A percentile compares a stretch with the other conserved stretches of the same genome.
Conservation (phyloP, 2,329 filamentous ascomycete species). For the Chaetomium sp. region DNA sequence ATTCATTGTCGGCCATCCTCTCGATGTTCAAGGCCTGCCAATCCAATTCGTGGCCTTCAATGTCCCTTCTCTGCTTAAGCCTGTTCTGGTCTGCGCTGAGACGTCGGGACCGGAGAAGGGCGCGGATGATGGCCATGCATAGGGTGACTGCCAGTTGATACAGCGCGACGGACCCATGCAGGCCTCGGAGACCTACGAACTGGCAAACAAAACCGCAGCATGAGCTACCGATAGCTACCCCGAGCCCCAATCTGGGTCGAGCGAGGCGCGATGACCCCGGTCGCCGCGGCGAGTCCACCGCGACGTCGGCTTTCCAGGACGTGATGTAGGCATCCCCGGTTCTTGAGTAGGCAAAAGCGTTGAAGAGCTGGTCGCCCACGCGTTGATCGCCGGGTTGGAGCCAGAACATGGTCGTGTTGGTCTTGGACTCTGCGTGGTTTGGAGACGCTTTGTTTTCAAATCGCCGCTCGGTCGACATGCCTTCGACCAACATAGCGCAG, state of each 20-base stretch:
- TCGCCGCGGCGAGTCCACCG: neutral
- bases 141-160: neutral
- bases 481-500: neutral
- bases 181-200: neutral
- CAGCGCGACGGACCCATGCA: neutral
- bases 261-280: neutral
- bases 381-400: constrained; percentile 4
- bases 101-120: neutral
- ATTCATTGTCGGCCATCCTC: no score
- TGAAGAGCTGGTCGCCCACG: constrained; percentile 3
- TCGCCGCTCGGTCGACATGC: neutral
- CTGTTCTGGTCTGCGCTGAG: neutral
- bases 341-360: neutral
- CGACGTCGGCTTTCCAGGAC: neutral
- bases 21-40: neutral
- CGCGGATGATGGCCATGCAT: neutral
- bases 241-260: neutral
- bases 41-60: neutral
- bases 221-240: neutral
- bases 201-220: neutral
- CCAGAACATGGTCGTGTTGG: neutral
- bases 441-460: neutral
- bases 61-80: neutral
- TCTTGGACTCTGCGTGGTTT: neutral
- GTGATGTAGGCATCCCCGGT: neutral